phyloP scores from a whole-genome alignment of 192 early-diverging fungal genomes.

The Diversispora epigaea region DNA sequence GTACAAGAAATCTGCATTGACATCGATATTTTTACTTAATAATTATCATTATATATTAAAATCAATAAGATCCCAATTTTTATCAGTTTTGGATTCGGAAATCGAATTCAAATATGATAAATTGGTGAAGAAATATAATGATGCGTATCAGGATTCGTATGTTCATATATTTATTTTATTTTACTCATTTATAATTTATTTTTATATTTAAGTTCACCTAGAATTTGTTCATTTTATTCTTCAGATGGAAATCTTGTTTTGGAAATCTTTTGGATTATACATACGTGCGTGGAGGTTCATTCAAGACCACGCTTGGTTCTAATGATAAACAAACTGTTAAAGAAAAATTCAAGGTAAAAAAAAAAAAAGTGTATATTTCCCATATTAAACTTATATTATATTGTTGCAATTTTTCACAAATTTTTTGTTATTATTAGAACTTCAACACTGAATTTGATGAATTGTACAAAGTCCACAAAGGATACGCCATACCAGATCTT shows the following conservation, averaged over 20 bases:
- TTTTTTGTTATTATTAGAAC: slow-evolving; percentile 45
- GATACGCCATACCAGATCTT: slow-evolving; percentile 75
- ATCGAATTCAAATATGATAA: slow-evolving; percentile 53
- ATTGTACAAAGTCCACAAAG: slow-evolving; percentile 61
- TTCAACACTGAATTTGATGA: slow-evolving; percentile 87
- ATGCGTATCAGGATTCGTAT: slow-evolving; percentile 49
- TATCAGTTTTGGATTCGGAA: slow-evolving; percentile 52
- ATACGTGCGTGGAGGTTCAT: slow-evolving; percentile 62
- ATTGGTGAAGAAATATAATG: slow-evolving; percentile 50
- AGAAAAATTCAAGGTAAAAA: slow-evolving; percentile 77
- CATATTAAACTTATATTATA: slow-evolving; percentile 2
- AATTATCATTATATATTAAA: slow-evolving; percentile 78
- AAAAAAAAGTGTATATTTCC: not conserved
- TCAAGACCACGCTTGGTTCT: slow-evolving; percentile 60
- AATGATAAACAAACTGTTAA: slow-evolving; percentile 74
- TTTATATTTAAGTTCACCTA: not conserved
- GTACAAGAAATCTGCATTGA: slow-evolving; percentile 70
- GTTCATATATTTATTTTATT: not conserved
- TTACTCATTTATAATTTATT: not conserved
- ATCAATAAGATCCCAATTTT: slow-evolving; percentile 55
- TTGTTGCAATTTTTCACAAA: not conserved
- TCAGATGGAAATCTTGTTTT: slow-evolving; percentile 71
- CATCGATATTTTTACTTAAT: slow-evolving; percentile 75
- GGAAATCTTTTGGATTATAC: slow-evolving; percentile 73
- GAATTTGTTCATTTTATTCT: not conserved